Conservation (phyloP, 306 rosid genomes). For the Prunus persica region DNA sequence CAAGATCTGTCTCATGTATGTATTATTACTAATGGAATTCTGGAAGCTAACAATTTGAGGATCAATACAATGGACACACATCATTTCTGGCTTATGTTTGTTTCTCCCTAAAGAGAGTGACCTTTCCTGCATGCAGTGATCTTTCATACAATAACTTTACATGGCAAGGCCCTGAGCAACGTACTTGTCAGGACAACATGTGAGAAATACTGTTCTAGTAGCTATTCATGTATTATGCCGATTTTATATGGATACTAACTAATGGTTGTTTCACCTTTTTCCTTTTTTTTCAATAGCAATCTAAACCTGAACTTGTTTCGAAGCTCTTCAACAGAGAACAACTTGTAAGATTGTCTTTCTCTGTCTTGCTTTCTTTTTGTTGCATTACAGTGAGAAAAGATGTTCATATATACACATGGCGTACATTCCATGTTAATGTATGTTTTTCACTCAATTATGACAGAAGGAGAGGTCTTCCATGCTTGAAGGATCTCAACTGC, state of each 20-base stretch:
- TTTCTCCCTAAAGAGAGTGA: neutral
- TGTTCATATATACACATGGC: neutral
- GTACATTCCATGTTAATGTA: conserved; percentile 7
- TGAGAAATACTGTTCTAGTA: conserved; percentile 28
- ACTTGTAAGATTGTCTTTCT: conserved; percentile 44
- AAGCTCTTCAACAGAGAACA: conserved; percentile 44
- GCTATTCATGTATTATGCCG: neutral
- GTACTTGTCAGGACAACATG: conserved; percentile 58
- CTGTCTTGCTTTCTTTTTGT: conserved; percentile 1
- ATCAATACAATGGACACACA: neutral
- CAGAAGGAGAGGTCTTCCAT: conserved; percentile 56
- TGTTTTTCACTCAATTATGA: conserved; percentile 11
- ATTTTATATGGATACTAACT: conserved; percentile 1
- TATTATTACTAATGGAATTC: neutral
- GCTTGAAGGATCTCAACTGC: conserved; percentile 51
- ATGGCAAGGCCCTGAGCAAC: conserved; percentile 56
- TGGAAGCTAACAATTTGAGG: neutral
- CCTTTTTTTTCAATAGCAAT: conserved; percentile 45
- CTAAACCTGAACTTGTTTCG: conserved; percentile 68
- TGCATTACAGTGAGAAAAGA: neutral
- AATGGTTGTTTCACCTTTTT: conserved; percentile 24
- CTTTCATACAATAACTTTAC: conserved; percentile 88
- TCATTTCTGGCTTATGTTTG: neutral
- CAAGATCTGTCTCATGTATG: neutral
- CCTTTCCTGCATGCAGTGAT: conserved; percentile 52